Conservation (phyloP, 352 stramenopile species). For the Globisporangium nunn region DNA sequence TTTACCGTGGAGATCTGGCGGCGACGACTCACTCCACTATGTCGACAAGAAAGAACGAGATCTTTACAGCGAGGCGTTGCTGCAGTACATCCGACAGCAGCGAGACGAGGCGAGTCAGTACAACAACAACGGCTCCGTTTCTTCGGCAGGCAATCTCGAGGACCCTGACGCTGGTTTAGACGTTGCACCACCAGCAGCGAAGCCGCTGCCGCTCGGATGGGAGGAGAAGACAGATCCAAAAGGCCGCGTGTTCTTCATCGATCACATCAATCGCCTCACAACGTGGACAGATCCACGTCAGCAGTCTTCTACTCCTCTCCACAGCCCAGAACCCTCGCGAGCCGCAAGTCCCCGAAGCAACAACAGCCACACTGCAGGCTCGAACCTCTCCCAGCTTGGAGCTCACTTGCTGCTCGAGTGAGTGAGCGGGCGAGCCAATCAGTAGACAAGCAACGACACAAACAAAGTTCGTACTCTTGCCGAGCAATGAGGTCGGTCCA, state of each 20-base stretch:
- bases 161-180: constrained; percentile 5
- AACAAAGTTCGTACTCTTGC: background rate
- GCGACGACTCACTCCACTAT: constrained; percentile 26
- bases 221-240: constrained; percentile 65
- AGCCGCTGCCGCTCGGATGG: constrained; percentile 54
- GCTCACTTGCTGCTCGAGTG: constrained; percentile 9
- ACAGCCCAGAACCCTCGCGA: constrained; percentile 4
- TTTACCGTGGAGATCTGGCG: constrained; percentile 26
- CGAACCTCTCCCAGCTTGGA: constrained; percentile 11
- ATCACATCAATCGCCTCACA: constrained; percentile 67
- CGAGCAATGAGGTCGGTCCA: background rate
- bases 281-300: constrained; percentile 59
- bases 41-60: constrained; percentile 46
- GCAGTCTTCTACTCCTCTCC: background rate
- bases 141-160: background rate
- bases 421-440: background rate
- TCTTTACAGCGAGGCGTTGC: constrained; percentile 56
- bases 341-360: constrained; percentile 4
- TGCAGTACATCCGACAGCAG: constrained; percentile 70
- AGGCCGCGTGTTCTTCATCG: constrained; percentile 62
- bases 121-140: background rate
- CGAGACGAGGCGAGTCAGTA: constrained; percentile 29
- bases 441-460: background rate
- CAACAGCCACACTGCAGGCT: constrained; percentile 4
- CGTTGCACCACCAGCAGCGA: background rate